Base-by-base conservation (phyloP, 176 grass and related monocot genomes). In the Bolboschoenus planiculmis region DNA sequence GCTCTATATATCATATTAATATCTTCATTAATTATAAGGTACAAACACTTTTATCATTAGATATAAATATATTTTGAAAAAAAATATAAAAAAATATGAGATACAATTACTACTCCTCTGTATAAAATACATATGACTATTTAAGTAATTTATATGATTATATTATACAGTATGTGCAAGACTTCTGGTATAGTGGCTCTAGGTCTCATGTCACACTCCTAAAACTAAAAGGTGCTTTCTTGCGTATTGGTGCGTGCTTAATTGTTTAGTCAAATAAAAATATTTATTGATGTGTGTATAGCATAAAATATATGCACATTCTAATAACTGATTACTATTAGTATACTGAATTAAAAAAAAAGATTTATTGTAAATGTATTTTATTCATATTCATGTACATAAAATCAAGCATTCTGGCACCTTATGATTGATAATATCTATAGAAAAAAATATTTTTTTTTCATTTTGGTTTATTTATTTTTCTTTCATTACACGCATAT, bases 141-240 rank as follows among this genome's bases (percentile, higher is more conserved):
- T n/a, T n/a, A n/a, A n/a, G n/a, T n/a, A n/a, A n/a, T n/a, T n/a
- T n/a, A n/a, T n/a, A n/a, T n/a, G n/a, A n/a, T n/a, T n/a, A n/a
- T n/a, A n/a, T n/a, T n/a, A n/a, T n/a, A n/a, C n/a, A n/a, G n/a
- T n/a, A n/a, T n/a, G n/a, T n/a, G n/a, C n/a, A n/a, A n/a, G n/a
- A n/a, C n/a, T n/a, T n/a, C n/a, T n/a, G n/a, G n/a, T n/a, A 79
- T 79, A 79, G 51, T 80, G 77, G 18, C 18, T 58, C 23, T 57
- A 37, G 77, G 46, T 80, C 77, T 80, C 77, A 35, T 40, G 77
- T 80, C 77, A 80, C 16, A 7, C 44, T 80, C 77, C 35, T 59
- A 80, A 80, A 59, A 80, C 8, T 55, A 80, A 80, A 55, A 80
- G 3, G 5, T 39, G 5, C 8, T 27, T 59, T 24, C 54, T 58